These are phyloP conservation scores for Podospora comata DNA, from an alignment of 495 filamentous ascomycete species.

Conservation along the genomic window DNA sequence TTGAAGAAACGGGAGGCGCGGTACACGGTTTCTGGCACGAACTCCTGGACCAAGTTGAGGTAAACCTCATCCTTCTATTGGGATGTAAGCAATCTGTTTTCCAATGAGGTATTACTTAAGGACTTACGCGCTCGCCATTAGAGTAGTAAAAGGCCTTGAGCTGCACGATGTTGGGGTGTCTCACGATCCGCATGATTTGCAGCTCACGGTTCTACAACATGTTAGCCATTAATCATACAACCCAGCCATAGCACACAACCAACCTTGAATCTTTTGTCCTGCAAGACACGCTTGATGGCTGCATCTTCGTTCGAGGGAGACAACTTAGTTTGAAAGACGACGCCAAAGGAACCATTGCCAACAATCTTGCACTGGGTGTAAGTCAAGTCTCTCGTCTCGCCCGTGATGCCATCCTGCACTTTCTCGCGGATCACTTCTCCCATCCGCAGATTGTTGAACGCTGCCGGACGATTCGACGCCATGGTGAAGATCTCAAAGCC, in stretches of 20 bases:
- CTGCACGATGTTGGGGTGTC: slow-evolving; percentile 98
- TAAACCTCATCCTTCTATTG: slow-evolving; percentile 97
- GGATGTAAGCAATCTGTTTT: slow-evolving; percentile 19
- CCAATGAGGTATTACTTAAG: background rate
- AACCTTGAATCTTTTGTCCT: slow-evolving; percentile 99
- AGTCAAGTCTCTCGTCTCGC: slow-evolving; percentile 91
- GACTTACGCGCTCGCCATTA: slow-evolving; percentile 89
- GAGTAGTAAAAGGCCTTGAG: slow-evolving; percentile 99
- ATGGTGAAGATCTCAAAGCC: slow-evolving; percentile 34
- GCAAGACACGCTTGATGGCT: slow-evolving; percentile 96
- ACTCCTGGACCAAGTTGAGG: slow-evolving; percentile 96
- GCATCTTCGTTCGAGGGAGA: slow-evolving; percentile 96
- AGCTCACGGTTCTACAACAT: slow-evolving; percentile 84
- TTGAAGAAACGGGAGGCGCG: slow-evolving; percentile 98
- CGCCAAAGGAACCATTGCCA: slow-evolving; percentile 98
- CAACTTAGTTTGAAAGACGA: slow-evolving; percentile 98
- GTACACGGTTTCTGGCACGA: slow-evolving; percentile 97
- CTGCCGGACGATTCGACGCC: slow-evolving; percentile 51
- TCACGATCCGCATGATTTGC: slow-evolving; percentile 98
- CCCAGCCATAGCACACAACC: slow-evolving; percentile 8
- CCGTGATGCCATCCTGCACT: slow-evolving; percentile 96
- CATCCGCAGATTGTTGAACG: slow-evolving; percentile 54
- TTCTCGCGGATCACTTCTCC: slow-evolving; percentile 95
- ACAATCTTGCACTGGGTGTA: slow-evolving; percentile 99
- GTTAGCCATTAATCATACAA: slow-evolving; percentile 35